Conservation (phyloP, 2,329 filamentous ascomycete species). For the Rasamsonia emersonii region DNA sequence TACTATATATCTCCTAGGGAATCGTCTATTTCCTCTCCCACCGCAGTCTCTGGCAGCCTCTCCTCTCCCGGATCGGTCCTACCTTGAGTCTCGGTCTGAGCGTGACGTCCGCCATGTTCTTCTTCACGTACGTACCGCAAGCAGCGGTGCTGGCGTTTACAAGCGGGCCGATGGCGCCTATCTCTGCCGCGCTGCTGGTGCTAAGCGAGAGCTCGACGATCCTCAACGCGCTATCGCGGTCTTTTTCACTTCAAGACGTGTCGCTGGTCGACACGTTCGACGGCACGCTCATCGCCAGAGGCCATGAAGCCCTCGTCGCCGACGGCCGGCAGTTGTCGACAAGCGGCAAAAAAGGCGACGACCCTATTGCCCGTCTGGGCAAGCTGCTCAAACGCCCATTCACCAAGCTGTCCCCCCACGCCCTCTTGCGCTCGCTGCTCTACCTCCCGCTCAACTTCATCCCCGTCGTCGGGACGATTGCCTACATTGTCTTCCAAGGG, state of each 20-base stretch:
- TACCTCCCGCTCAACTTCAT: slow-evolving; percentile 91
- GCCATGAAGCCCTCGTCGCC: slow-evolving; percentile 55
- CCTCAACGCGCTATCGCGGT: slow-evolving; percentile 47
- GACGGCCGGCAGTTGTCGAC: slow-evolving; percentile 64
- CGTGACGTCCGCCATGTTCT: slow-evolving; percentile 74
- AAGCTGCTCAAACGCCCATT: slow-evolving; percentile 48
- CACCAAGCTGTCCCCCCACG: slow-evolving; percentile 43
- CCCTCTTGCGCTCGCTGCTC: slow-evolving; percentile 69
- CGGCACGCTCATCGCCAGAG: slow-evolving; percentile 51
- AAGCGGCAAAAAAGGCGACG: slow-evolving; percentile 33
- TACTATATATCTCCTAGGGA: slow-evolving; percentile 45
- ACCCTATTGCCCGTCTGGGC: slow-evolving; percentile 49
- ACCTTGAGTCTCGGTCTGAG: slow-evolving; percentile 62
- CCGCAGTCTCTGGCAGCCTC: slow-evolving; percentile 50
- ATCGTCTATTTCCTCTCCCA: slow-evolving; percentile 53
- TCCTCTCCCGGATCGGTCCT: slow-evolving; percentile 47
- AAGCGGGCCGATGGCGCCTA: slow-evolving; percentile 63
- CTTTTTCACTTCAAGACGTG: slow-evolving; percentile 65
- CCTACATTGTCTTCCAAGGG: slow-evolving; percentile 73
- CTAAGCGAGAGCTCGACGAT: slow-evolving; percentile 49
- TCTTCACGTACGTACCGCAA: slow-evolving; percentile 79
- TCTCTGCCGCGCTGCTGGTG: slow-evolving; percentile 52
- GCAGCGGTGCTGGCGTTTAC: slow-evolving; percentile 73
- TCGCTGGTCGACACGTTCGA: slow-evolving; percentile 86
- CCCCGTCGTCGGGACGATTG: slow-evolving; percentile 71